Base-by-base conservation (phyloP, 495 filamentous ascomycete genomes). In the Bryoglossum gracile region DNA sequence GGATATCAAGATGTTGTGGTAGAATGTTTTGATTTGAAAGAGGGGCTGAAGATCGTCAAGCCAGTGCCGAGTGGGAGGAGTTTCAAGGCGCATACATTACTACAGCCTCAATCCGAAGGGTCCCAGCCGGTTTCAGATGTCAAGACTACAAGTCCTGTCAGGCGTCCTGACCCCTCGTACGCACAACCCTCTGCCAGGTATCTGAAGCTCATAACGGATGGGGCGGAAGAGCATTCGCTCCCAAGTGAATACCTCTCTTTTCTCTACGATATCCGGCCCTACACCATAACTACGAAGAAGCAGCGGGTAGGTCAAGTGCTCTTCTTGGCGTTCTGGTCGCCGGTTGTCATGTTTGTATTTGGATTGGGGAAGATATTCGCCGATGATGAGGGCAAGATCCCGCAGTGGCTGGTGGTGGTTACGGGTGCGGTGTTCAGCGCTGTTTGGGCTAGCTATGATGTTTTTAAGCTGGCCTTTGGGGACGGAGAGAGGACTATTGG, bases 401-500 rank as follows among this genome's bases (percentile, higher is more conserved):
- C 89, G 4, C 39, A 45, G 16, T 95, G 89, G 89, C 26, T 89
- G 38, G 67, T 60, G n/a, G 56, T 38, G 18, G 22, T 75, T 2
- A 63, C 61, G 17, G 71, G 70, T 25, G 53, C 63, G 3, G 2
- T 86, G 0, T 75, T 83, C 37, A 65, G 61, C 19, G 38, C 62
- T 0, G 63, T 89, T 50, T 98, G 92, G 92, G 55, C 47, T 51
- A 76, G 64, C 45, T 94, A 98, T 70, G 91, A 96, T 68, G 32
- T 9, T 1, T 57, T 82, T 19, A 77, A 75, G 55, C 56, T 46
- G 19, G 10, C 85, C 0, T 95, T 94, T 69, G 89, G 91, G 23
- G 85, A 96, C 61, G 92, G 92, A 13, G 92, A 96, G 77, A 74
- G 85, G 65, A 92, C 88, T 10, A 55, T 66, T n/a, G n/a, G n/a